A percentile compares a stretch with the other conserved stretches of the same genome.
Evolutionary conservation across 106 monocot genomes (phyloP).

Genomic region (Dendrobium nobile): DNA sequence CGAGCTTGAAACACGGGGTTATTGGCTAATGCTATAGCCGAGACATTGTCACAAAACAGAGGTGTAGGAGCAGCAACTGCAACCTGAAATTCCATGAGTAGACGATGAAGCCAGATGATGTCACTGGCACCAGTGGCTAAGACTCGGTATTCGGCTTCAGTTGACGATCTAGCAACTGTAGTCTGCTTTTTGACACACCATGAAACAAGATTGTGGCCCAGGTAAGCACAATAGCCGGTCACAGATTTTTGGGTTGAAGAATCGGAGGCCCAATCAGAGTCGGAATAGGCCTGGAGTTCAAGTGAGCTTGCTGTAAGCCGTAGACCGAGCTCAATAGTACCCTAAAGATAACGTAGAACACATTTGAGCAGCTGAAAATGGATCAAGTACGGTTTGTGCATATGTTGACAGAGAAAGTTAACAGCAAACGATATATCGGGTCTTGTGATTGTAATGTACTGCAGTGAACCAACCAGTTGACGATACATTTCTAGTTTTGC

Average conservation of each 20-base stretch:
- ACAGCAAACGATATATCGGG: neutral
- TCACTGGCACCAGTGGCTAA: neutral
- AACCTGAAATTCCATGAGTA: neutral
- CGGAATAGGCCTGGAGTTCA: neutral
- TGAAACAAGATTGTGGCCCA: neutral
- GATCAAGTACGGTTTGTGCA: neutral
- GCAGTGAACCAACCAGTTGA: neutral
- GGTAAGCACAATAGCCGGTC: neutral
- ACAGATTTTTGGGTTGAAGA: neutral
- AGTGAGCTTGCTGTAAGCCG: neutral
- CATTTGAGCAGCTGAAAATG: neutral
- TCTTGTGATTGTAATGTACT: neutral
- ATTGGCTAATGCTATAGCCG: neutral
- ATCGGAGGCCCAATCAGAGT: neutral
- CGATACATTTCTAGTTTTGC: neutral
- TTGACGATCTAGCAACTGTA: neutral
- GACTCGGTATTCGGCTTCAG: neutral
- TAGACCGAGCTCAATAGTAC: neutral
- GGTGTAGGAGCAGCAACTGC: neutral
- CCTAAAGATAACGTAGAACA: neutral
- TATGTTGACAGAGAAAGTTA: neutral
- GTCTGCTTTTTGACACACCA: constrained; percentile 3
- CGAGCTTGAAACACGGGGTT: neutral
- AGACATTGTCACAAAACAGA: neutral
- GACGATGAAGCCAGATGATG: neutral